phyloP scores from a whole-genome alignment of 2,329 filamentous ascomycete genomes.

The Fusarium fracticaudum region DNA sequence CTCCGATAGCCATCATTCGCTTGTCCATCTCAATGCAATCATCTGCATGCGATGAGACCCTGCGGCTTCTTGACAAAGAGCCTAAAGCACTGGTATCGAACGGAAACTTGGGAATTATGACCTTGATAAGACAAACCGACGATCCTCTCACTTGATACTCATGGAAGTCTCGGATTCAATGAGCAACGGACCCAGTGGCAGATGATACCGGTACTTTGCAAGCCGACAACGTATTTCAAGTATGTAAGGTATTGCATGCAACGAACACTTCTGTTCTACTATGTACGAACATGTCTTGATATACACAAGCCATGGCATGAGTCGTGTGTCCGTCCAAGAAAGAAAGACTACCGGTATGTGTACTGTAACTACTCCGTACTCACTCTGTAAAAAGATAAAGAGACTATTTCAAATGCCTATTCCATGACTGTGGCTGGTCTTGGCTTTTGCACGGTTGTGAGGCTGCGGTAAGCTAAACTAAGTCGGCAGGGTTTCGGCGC shows the following conservation, averaged over 20 bases:
- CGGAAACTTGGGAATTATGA: not conserved
- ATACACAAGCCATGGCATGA: not conserved
- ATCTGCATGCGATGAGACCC: slow-evolving; percentile 12
- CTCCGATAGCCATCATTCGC: not conserved
- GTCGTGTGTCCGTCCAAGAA: slow-evolving; percentile 5
- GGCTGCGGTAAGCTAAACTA: slow-evolving; percentile 19
- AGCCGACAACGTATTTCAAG: not conserved
- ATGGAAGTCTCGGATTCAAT: not conserved
- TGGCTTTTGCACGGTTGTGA: slow-evolving; percentile 13
- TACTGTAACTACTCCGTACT: no score
- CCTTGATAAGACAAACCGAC: not conserved
- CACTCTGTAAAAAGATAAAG: not conserved
- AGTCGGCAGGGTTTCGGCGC: not conserved
- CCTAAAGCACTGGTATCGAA: not conserved
- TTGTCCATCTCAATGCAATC: not conserved
- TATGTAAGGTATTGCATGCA: not conserved
- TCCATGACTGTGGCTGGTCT: slow-evolving; percentile 9
- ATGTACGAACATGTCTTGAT: not conserved
- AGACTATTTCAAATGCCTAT: not conserved
- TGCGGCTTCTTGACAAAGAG: not conserved
- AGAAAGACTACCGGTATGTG: not conserved
- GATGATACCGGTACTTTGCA: not conserved
- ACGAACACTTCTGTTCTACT: not conserved
- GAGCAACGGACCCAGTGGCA: not conserved
- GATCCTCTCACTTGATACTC: not conserved